Evolutionary conservation across 345 rosid species (phyloP).

Genomic region (Trapa incisa): DNA sequence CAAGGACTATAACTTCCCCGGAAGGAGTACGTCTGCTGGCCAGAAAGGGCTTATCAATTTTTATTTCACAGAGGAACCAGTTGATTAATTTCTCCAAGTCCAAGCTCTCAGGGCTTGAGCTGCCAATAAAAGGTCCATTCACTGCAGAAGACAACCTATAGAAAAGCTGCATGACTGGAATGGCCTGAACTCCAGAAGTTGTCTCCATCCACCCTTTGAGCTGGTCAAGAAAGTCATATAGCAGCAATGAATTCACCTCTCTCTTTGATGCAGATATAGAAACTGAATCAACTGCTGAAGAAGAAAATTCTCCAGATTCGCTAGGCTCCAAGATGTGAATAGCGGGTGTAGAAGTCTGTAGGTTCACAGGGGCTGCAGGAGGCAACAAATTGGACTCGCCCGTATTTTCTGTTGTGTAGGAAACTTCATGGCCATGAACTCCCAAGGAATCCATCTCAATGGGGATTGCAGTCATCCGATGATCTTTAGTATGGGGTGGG

Average conservation of each 20-base stretch:
- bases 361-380: constrained; percentile 27
- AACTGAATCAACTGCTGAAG: constrained; percentile 59
- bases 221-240: constrained; percentile 82
- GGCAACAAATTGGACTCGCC: constrained; percentile 48
- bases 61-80: constrained; percentile 85
- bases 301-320: constrained; percentile 71
- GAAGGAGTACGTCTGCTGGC: constrained; percentile 57
- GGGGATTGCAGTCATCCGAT: constrained; percentile 90
- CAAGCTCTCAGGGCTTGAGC: constrained; percentile 70
- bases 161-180: constrained; percentile 91
- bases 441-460: constrained; percentile 87
- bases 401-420: constrained; percentile 60
- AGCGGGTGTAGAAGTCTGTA: constrained; percentile 66
- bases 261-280: constrained; percentile 91
- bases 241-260: constrained; percentile 85
- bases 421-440: constrained; percentile 69
- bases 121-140: constrained; percentile 89
- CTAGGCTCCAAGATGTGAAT: constrained; percentile 85
- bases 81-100: constrained; percentile 73
- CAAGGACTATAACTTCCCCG: constrained; percentile 84
- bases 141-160: constrained; percentile 93
- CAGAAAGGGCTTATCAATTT: constrained; percentile 56
- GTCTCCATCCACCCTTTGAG: constrained; percentile 90
- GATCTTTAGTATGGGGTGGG: constrained; percentile 88
- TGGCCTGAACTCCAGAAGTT: constrained; percentile 72